phyloP scores from a whole-genome alignment of 2,329 filamentous ascomycete genomes.

The Periglandula ipomoeae region DNA sequence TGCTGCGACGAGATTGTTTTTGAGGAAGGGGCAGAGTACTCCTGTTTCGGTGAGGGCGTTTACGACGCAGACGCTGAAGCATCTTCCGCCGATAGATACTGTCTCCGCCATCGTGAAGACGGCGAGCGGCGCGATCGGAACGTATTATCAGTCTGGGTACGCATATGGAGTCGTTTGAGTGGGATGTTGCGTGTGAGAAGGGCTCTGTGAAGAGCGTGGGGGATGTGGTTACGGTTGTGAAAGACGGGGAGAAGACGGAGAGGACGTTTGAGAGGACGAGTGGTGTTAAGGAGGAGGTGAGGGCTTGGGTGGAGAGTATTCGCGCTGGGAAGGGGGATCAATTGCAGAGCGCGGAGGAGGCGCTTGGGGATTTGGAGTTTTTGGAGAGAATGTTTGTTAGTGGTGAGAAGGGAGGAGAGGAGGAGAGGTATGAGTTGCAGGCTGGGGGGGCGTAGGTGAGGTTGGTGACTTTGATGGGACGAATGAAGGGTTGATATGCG shows the following conservation, averaged over 20 bases:
- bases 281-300: constrained; percentile 51
- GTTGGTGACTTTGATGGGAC: too few relatives aligned
- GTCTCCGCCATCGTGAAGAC: constrained; percentile 50
- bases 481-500: too few relatives aligned
- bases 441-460: too few relatives aligned
- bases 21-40: constrained; percentile 36
- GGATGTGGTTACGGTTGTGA: constrained; percentile 32
- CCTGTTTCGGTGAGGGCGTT: constrained; percentile 42
- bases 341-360: constrained; percentile 47
- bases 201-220: constrained; percentile 41
- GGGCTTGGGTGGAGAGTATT: constrained; percentile 49
- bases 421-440: constrained; percentile 30
- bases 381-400: constrained; percentile 42
- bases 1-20: constrained; percentile 51
- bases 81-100: constrained; percentile 59
- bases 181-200: constrained; percentile 46
- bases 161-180: constrained; percentile 42
- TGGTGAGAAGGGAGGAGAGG: constrained; percentile 32
- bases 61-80: constrained; percentile 41
- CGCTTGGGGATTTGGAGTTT: constrained; percentile 51
- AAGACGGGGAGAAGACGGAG: constrained; percentile 22
- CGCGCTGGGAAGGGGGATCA: constrained; percentile 35
- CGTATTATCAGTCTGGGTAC: constrained; percentile 50
- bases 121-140: constrained; percentile 44
- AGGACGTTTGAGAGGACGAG: constrained; percentile 39